Evolutionary conservation across 768 basidiomycete species (phyloP), one percentile per base, ranked within the genome.

Genomic region (Clitopilus passeckerianus): DNA sequence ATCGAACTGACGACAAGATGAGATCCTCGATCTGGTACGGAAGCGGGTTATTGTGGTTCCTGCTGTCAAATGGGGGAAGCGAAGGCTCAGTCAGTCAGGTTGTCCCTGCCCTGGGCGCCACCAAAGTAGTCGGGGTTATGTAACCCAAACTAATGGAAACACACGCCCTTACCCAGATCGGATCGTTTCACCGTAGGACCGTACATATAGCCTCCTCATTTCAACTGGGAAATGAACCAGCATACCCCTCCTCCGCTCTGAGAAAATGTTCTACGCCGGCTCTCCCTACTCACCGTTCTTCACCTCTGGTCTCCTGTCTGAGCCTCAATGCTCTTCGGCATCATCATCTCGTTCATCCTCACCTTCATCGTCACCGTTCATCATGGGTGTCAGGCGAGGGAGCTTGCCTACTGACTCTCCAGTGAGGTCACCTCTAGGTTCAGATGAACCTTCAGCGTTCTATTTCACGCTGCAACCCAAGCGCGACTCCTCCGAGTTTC

Each of bases 231-330:
- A 50, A 50, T 20, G 22, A 50, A 50, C 16, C n/a, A 41, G 63
- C n/a, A 18, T 50, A 50, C 20, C 59, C 63, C 50, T 20, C 53
- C 46, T 63, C 60, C 46, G 16, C 22, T 10, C 18, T 9, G 10
- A 18, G 46, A 50, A 18, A 62, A 75, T 77, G 75, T 76, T 77
- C 68, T 63, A 64, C 65, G 67, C 73, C n/a, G 68, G 75, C 71
- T 81, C 77, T 20, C 80, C 74, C 60, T 87, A 87, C 64, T 86
- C 84, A 0, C 79, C 83, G 44, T 82, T 87, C 72, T 88, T 88
- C 80, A 87, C 82, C 4, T 81, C 79, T 4, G 86, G 86, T 44
- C 75, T 85, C 37, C 72, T 85, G 35, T 77, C 78, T 14, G 75
- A 76, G 34, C 59, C 65, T 22, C 58, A 62, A 24, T 59, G 61